These are phyloP conservation scores for Penicillium herquei DNA, from an alignment of 495 filamentous ascomycete genomes.

Conservation along the genomic window DNA sequence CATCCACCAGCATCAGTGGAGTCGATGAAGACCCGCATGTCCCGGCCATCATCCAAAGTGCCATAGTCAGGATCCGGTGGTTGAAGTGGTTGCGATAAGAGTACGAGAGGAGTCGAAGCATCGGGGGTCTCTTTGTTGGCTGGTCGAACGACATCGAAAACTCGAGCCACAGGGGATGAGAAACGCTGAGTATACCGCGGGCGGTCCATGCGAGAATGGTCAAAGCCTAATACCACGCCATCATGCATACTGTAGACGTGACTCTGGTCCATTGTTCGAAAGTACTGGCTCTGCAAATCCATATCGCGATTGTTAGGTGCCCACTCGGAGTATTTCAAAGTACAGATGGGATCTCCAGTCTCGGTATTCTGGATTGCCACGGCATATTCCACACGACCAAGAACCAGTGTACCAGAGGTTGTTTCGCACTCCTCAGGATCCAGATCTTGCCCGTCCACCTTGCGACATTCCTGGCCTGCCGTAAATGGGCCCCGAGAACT, in stretches of 20 bases:
- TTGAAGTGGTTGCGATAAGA: conserved; percentile 81
- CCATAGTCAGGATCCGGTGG: conserved; percentile 60
- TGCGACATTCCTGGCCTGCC: conserved; percentile 49
- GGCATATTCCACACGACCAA: conserved; percentile 84
- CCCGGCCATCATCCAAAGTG: conserved; percentile 54
- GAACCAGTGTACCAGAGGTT: conserved; percentile 66
- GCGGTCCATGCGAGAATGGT: conserved; percentile 56
- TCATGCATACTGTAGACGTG: conserved; percentile 88
- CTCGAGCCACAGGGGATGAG: conserved; percentile 78
- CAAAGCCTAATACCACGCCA: conserved; percentile 80
- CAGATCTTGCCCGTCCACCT: conserved; percentile 57
- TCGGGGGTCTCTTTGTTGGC: conserved; percentile 54
- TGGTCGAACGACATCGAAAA: conserved; percentile 86
- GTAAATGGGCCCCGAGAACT: conserved; percentile 55
- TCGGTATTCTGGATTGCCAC: conserved; percentile 76
- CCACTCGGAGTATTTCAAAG: conserved; percentile 93
- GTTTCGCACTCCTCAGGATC: conserved; percentile 73
- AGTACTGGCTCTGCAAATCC: conserved; percentile 82
- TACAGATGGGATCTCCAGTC: conserved; percentile 77
- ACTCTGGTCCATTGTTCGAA: conserved; percentile 73
- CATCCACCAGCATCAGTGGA: conserved; percentile 80
- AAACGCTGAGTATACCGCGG: conserved; percentile 67
- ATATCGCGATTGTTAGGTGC: conserved; percentile 86
- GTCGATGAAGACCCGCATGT: conserved; percentile 78
- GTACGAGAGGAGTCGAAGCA: conserved; percentile 60